Base-by-base conservation (phyloP, 2,329 filamentous ascomycete species). In the Aspergillus udagawae region DNA sequence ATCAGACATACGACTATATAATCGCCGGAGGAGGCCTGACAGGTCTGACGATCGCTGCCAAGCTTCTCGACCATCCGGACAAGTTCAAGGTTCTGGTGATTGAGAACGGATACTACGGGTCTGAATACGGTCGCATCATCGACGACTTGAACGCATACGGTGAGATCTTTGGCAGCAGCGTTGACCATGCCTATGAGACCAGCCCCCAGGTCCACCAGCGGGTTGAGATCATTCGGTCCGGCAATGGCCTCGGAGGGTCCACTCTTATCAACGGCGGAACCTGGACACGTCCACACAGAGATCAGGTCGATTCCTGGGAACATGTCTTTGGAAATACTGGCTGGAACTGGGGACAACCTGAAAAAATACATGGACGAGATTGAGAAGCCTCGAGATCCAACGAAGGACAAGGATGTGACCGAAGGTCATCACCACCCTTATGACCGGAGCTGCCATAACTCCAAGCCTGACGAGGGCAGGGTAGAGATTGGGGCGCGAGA, bases 311-410 rank as follows among this genome's bases (percentile, higher is more conserved):
- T 48, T 65, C 64, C 4, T 68, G 67, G 66, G 65, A 68, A 48
- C 55, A 68, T 25, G 68, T 71, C 6, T 69, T 82, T 3, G 80
- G 78, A 0, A 79, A 76, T 42, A 59, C 72, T 0, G 78, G 75
- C 1, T 81, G 76, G 75, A 74, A 71, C 35, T 82, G 78, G 77
- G 77, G 67, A 74, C 1, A 71, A 65, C 41, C 61, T 83, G 3
- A 56, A 80, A 3, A 74, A 73, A 0, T 82, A 82, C 58, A 82
- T 82, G 64, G 69, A 73, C 42, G 79, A 80, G 69, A 68, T 57
- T 3, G 68, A 71, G 51, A 10, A 9, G 3, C 27, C 54, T 7
- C 65, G 66, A 23, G 10, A 42, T 8, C 68, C 28, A 29, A 29
- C 68, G 1, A 67, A 44, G 21, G 49, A 56, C 4, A 52, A 42